Evolutionary conservation across 495 filamentous ascomycete species (phyloP).

Genomic region (Melanomma pulvis-pyrius): DNA sequence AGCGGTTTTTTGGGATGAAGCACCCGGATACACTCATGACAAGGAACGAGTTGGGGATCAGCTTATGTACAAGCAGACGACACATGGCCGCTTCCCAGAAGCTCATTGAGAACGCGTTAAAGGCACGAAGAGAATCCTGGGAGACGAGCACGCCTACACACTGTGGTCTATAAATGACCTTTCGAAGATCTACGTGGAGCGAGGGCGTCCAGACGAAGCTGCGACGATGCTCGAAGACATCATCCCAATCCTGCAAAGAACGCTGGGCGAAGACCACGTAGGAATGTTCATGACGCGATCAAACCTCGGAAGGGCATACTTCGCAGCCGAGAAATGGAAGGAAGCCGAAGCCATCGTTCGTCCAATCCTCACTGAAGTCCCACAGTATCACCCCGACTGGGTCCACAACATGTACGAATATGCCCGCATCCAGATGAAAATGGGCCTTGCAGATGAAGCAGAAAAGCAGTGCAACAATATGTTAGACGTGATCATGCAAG

Average conservation of each 20-base stretch:
- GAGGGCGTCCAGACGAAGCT: constrained; percentile 37
- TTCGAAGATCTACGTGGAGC: constrained; percentile 43
- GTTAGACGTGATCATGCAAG: constrained; percentile 15
- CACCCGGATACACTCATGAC: constrained; percentile 45
- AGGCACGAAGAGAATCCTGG: constrained; percentile 40
- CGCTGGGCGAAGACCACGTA: constrained; percentile 40
- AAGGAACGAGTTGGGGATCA: constrained; percentile 34
- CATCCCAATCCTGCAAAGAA: constrained; percentile 37
- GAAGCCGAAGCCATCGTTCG: constrained; percentile 31
- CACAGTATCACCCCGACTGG: constrained; percentile 15
- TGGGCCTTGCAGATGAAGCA: constrained; percentile 24
- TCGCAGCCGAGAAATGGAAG: constrained; percentile 36
- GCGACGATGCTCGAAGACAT: constrained; percentile 40
- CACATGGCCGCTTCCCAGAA: constrained; percentile 8
- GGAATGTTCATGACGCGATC: constrained; percentile 43
- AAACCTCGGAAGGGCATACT: constrained; percentile 43
- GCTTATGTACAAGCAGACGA: constrained; percentile 7
- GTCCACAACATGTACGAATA: constrained; percentile 26
- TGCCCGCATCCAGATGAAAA: constrained; percentile 14
- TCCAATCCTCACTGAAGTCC: constrained; percentile 11
- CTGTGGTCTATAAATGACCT: constrained; percentile 43
- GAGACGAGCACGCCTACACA: constrained; percentile 46
- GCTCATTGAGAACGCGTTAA: constrained; percentile 39
- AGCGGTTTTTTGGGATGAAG: constrained; percentile 39
- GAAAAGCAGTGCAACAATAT: constrained; percentile 22